Evolutionary conservation across 2,329 filamentous ascomycete genomes (phyloP), one percentile per base, ranked within the genome.

Genomic region (Xylaria sp.): DNA sequence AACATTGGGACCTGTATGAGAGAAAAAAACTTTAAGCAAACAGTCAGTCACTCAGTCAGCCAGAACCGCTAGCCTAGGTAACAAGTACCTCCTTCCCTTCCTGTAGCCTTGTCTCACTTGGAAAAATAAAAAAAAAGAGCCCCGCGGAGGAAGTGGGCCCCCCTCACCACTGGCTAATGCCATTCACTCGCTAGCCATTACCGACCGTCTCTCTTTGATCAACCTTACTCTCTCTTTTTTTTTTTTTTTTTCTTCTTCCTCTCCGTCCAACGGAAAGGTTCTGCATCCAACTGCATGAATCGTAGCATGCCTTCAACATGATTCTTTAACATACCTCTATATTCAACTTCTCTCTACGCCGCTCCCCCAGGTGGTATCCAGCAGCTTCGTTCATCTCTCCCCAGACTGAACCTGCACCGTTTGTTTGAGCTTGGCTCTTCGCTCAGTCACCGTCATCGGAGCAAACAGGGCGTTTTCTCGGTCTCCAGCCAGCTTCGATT

Each of bases 401-500:
- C 15, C 37, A 19, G 28, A 33, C 19, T 37, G 33, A 54, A 19
- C 33, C 28, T 55, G 17, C 14, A n/a, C 11, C n/a, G 9, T 14
- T 42, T 25, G n/a, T n/a, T 53, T 38, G 31, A 65, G 53, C 60
- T 61, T 47, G 38, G 49, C 35, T 43, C 56, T 57, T 53, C 42
- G 2, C 47, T 56, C 35, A 43, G 28, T 57, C 59, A 63, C 66
- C 67, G 67, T 23, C 40, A 69, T 69, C 67, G 67, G 67, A 69
- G 66, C 61, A 60, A 61, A 61, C 57, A 63, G 40, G 58, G 53
- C n/a, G 42, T 56, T 56, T 59, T 46, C 43, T 53, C 37, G 17
- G 14, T 59, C 50, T 49, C 50, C 37, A 23, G 14, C 37, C 43
- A 38, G 42, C 37, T 50, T 42, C 31, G 38, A 33, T 31, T 53